phyloP scores from a whole-genome alignment of 2,329 filamentous ascomycete species.

The Xylariaceae sp. region DNA sequence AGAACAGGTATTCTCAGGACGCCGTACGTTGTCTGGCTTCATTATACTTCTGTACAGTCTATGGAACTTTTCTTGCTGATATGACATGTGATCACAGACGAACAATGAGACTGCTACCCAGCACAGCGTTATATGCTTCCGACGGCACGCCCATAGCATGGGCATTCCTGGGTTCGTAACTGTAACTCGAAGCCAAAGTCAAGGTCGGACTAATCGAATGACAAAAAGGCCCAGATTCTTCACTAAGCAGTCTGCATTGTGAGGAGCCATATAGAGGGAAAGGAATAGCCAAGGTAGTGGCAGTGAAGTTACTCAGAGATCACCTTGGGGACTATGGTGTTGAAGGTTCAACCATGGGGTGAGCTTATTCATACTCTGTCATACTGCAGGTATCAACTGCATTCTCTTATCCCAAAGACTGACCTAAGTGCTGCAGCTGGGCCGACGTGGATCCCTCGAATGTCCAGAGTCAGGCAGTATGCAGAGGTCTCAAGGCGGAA shows the following conservation, averaged over 20 bases:
- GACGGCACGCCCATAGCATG: conserved; percentile 56
- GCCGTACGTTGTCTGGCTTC: conserved; percentile 36
- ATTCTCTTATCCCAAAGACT: too few relatives aligned
- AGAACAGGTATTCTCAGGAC: conserved; percentile 55
- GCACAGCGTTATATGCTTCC: conserved; percentile 41
- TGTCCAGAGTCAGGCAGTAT: conserved; percentile 56
- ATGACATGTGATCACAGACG: conserved; percentile 28
- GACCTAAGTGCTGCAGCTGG: conserved; percentile 43
- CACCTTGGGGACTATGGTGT: conserved; percentile 41
- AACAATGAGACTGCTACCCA: conserved; percentile 42
- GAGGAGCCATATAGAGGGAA: conserved; percentile 57
- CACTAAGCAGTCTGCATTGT: conserved; percentile 57
- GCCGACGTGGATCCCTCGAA: conserved; percentile 64
- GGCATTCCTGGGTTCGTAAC: conserved; percentile 51
- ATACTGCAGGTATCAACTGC: too few relatives aligned
- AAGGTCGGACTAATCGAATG: too few relatives aligned
- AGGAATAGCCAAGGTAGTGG: conserved; percentile 61
- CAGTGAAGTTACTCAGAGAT: conserved; percentile 53
- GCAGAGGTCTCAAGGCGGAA: conserved; percentile 56
- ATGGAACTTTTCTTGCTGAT: not conserved
- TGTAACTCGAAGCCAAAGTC: not conserved
- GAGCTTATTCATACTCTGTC: too few relatives aligned
- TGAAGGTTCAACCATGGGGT: conserved; percentile 26
- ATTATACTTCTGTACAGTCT: not conserved
- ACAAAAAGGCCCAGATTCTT: conserved; percentile 51